Base-by-base conservation (phyloP, 129 eudicot genomes). In the Chrysanthemum lavandulifolium region DNA sequence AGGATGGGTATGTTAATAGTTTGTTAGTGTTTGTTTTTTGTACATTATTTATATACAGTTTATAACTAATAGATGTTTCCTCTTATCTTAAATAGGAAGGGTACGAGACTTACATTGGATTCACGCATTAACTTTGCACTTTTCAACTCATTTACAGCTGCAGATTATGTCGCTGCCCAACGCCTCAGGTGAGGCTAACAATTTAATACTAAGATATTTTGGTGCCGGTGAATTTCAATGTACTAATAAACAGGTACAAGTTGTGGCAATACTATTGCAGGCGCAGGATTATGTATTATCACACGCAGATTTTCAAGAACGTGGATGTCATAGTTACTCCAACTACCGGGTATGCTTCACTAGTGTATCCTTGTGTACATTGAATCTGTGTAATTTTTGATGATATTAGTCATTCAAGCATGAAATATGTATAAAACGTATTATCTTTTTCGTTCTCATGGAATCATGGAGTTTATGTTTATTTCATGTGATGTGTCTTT, bases 271-370 rank as follows among this genome's bases (percentile, higher is more conserved):
- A 49, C 71, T 67, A 72, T 56, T 78, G 65, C 81, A 94, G 99
- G 89, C 83, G 91, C 74, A 86, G 99, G 84, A 69, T 88, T 59
- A 94, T 94, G 99, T 78, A 94, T 82, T 83, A 86, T 81, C 93
- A 86, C 84, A 86, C 78, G 88, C 96, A 94, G 84, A 71, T 86
- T 55, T 88, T 94, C 68, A 90, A 94, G 83, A 83, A 88, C 53
- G 99, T 90, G 52, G 99, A 94, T 76, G 88, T 90, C 84, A 90
- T 94, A 77, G 97, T 94, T 67, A 94, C 96, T 53, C 99, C 99
- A 40, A 94, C 99, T 12, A 90, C 97, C 6, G 97, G 97, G 99
- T 94, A 90, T 33, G 86, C 33, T 64, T 18, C 18, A 68, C 51
- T 54, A 29, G 62, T 59, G 0, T 6, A 53, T 53, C 62, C 15